Base-by-base conservation (phyloP, 1,139 yeast genomes). In the Candida tropicalis region DNA sequence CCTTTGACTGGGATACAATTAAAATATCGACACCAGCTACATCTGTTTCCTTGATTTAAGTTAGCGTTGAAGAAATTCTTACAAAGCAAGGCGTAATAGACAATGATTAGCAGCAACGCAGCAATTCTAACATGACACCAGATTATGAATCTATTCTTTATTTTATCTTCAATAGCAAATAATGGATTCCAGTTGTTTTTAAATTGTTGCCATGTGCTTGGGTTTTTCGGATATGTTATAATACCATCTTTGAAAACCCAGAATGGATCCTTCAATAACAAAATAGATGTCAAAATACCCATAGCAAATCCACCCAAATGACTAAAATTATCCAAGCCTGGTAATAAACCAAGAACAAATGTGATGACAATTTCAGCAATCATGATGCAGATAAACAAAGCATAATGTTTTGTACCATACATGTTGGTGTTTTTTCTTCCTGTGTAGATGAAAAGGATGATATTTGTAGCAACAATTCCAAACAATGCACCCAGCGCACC, bases 401-500 rank as follows among this genome's bases (percentile, higher is more conserved):
- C 66, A 54, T 71, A 79, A 44, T 66, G 72, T 32, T 68, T 67
- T 34, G 77, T 62, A 36, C 70, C 69, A 52, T 70, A 65, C 59
- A 73, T 55, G 61, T 76, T 68, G 45, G 76, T 59, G 59, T 70
- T 68, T 58, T 77, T 63, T 53, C 63, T 60, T 40, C 80, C 86
- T 65, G 82, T 69, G 56, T 80, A 79, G 2, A 83, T 53, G 51
- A 85, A 75, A 53, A 82, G 71, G 11, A 83, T 56, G 36, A 84
- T 62, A 55, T 84, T 84, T 7, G 84, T 63, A 8, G 87, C 86
- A 48, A 85, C 79, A 26, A 85, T 65, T 1, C 91, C 91, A 61
- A 85, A 84, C 27, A 86, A 63, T 1, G 89, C 75, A 2, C 93
- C 93, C n/a, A 84, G 78, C 2, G 89, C 88, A 2, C 93, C 93